These are phyloP conservation scores for Alternaria gaisen DNA, from an alignment of 2,329 filamentous ascomycete species.

Conservation along the genomic window DNA sequence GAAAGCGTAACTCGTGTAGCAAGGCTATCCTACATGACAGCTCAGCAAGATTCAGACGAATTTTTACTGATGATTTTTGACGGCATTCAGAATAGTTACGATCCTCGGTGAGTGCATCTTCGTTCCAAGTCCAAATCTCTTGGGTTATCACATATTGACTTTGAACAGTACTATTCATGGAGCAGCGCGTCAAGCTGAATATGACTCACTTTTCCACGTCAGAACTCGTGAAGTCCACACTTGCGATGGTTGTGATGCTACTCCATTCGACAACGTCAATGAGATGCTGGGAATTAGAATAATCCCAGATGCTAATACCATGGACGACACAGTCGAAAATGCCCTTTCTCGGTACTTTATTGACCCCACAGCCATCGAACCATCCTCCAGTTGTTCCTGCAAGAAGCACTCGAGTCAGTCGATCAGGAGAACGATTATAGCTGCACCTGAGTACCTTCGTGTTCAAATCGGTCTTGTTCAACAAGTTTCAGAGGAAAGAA, in stretches of 20 bases:
- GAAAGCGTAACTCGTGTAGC: no score
- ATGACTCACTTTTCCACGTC: not conserved
- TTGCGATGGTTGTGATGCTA: not conserved
- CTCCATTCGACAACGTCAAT: no score
- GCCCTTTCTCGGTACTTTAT: not conserved
- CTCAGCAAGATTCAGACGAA: not conserved
- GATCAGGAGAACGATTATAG: not conserved
- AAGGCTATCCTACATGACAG: not conserved
- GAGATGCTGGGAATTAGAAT: no score
- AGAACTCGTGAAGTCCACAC: not conserved
- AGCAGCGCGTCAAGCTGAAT: not conserved
- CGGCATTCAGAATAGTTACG: not conserved
- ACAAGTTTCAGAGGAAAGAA: not conserved
- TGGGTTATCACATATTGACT: not conserved
- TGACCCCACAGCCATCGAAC: not conserved
- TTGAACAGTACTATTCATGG: not conserved
- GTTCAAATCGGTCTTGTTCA: not conserved
- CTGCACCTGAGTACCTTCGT: slow-evolving; percentile 6
- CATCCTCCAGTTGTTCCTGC: no score
- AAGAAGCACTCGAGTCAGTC: not conserved
- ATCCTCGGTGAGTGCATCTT: not conserved
- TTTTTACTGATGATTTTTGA: not conserved
- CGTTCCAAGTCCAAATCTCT: no score
- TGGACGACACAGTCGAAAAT: no score
- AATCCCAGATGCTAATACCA: no score